These are phyloP conservation scores for Euphorbia lathyris DNA, from an alignment of 345 rosid species.

Conservation along the genomic window DNA sequence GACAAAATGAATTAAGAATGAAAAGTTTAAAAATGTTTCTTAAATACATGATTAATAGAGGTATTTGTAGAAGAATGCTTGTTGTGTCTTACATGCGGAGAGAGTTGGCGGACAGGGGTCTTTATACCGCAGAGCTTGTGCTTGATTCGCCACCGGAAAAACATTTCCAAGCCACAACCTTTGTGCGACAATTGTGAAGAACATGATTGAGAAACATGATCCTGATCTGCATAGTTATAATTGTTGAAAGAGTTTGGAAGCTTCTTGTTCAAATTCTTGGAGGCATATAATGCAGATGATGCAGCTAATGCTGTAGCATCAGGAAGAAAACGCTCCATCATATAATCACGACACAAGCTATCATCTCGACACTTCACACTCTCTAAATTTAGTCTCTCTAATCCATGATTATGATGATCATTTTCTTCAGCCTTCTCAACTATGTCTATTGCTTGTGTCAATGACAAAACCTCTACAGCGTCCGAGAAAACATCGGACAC, in stretches of 20 bases:
- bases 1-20: neutral
- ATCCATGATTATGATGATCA: conserved; percentile 4
- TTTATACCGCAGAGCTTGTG: conserved; percentile 64
- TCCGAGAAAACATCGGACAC: conserved; percentile 37
- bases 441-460: conserved; percentile 82
- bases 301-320: conserved; percentile 75
- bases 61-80: conserved; percentile 9
- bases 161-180: conserved; percentile 63
- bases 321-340: conserved; percentile 72
- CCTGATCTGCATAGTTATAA: conserved; percentile 19
- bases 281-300: conserved; percentile 39
- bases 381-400: conserved; percentile 37
- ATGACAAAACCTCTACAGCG: conserved; percentile 55
- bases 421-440: conserved; percentile 45
- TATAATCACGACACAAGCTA: conserved; percentile 51
- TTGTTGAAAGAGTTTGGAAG: conserved; percentile 25
- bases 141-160: conserved; percentile 69
- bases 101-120: conserved; percentile 38
- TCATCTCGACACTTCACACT: conserved; percentile 31
- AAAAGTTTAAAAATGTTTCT: conserved; percentile 7
- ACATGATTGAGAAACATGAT: conserved; percentile 24
- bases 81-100: conserved; percentile 28
- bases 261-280: conserved; percentile 34
- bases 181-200: conserved; percentile 31
- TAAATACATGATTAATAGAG: neutral